These are phyloP conservation scores for Penicillium canariense DNA, from an alignment of 495 filamentous ascomycete genomes.

Conservation along the genomic window DNA sequence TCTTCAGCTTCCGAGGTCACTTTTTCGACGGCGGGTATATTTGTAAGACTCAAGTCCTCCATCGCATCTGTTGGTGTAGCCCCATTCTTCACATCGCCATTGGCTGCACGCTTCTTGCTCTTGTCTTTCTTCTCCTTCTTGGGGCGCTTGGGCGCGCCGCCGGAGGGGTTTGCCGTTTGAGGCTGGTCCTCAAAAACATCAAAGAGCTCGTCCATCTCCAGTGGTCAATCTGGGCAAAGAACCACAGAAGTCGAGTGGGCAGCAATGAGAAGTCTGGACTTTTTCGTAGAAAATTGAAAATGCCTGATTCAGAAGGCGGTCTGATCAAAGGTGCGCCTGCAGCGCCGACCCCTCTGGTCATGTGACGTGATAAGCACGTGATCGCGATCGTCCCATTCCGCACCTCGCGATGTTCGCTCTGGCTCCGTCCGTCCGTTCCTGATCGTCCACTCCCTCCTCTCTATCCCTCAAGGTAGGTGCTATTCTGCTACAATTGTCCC, in stretches of 20 bases:
- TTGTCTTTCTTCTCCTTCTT: slow-evolving; percentile 63
- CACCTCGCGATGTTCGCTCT: slow-evolving; percentile 27
- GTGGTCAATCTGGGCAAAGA: slow-evolving; percentile 11
- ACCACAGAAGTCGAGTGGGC: slow-evolving; percentile 13
- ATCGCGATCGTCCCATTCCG: slow-evolving; percentile 25
- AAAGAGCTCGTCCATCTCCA: slow-evolving; percentile 76
- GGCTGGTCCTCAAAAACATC: slow-evolving; percentile 76
- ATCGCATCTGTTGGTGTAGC: slow-evolving; percentile 44
- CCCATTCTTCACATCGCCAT: slow-evolving; percentile 64
- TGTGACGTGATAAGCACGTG: slow-evolving; percentile 32
- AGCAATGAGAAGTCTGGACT: slow-evolving; percentile 11
- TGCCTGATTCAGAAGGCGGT: slow-evolving; percentile 28
- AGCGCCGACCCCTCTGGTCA: background rate
- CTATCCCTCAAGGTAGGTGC: slow-evolving; percentile 35
- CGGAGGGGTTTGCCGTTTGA: slow-evolving; percentile 35
- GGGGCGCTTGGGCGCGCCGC: slow-evolving; percentile 33
- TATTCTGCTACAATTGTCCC: background rate
- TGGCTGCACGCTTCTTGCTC: slow-evolving; percentile 79
- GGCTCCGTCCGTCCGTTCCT: slow-evolving; percentile 30
- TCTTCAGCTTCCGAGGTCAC: slow-evolving; percentile 20
- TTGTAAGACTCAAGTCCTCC: slow-evolving; percentile 41
- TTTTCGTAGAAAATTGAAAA: slow-evolving; percentile 38
- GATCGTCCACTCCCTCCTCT: slow-evolving; percentile 32
- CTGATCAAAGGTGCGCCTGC: background rate
- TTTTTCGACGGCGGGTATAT: slow-evolving; percentile 31